Evolutionary conservation across 2,329 filamentous ascomycete species (phyloP).

Genomic region (Fusarium armeniacum): DNA sequence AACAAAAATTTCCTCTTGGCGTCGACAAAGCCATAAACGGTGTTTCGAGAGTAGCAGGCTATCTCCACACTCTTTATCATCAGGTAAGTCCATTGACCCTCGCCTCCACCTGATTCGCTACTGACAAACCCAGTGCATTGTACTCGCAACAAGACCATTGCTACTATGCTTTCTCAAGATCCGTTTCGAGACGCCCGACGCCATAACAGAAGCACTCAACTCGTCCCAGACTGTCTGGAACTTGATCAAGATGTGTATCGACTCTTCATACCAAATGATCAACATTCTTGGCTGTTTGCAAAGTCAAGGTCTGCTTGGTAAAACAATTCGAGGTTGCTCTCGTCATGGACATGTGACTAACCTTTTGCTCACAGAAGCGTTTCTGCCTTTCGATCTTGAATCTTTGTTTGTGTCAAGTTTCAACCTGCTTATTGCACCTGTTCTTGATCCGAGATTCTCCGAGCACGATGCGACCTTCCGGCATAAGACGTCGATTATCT

Average conservation of each 20-base stretch:
- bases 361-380: slow-evolving; percentile 56
- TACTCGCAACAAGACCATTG: slow-evolving; percentile 52
- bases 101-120: rapidly evolving
- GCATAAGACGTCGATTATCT: slow-evolving; percentile 58
- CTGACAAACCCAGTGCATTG: slow-evolving; percentile 48
- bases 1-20: slow-evolving; percentile 50
- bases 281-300: slow-evolving; percentile 60
- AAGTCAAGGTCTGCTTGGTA: slow-evolving; percentile 63
- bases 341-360: background rate
- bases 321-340: slow-evolving; percentile 21
- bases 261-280: slow-evolving; percentile 53
- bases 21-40: slow-evolving; percentile 52
- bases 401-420: slow-evolving; percentile 60
- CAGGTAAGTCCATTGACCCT: slow-evolving; percentile 36
- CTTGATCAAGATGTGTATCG: slow-evolving; percentile 54
- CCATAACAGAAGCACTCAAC: slow-evolving; percentile 52
- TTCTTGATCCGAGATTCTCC: slow-evolving; percentile 54
- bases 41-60: slow-evolving; percentile 51
- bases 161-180: slow-evolving; percentile 54
- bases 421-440: slow-evolving; percentile 57
- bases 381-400: slow-evolving; percentile 64
- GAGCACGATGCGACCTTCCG: slow-evolving; percentile 57
- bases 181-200: slow-evolving; percentile 47
- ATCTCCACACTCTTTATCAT: slow-evolving; percentile 54
- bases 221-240: slow-evolving; percentile 56